Evolutionary conservation across 768 basidiomycete genomes (phyloP), one percentile per base, ranked within the genome.

Genomic region (Daedalea quercina): DNA sequence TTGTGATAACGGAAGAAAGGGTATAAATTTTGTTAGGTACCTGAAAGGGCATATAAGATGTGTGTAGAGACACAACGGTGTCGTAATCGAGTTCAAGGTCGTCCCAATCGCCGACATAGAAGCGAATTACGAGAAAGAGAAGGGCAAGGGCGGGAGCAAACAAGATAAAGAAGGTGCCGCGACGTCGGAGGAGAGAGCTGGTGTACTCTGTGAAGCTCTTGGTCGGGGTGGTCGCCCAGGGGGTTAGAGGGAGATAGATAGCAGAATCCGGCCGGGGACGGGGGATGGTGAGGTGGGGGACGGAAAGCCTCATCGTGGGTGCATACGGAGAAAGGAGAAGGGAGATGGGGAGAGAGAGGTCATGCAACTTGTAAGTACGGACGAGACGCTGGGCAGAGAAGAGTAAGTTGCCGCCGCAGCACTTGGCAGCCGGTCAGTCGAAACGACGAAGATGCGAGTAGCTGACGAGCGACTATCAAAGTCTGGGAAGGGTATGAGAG

Each of bases 181-280:
- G 44, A 13, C 52, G 44, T 12, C 52, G 43, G 19, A 53, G 34
- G 34, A 34, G 23, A 8, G 22, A 12, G 31, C 19, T 40, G 31
- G 52, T 3, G 37, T 20, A 23, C 22, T 41, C 46, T 4, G 33
- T 25, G 19, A 44, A 9, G 22, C 4, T 3, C 19, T 22, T 13
- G 44, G 7, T 19, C 40, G 9, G 22, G 28, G 20, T 25, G 43
- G 3, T 6, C 11, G 19, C 13, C 28, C 31, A 24, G 7, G 50
- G 37, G 6, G 37, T 28, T 19, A 53, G 52, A 3, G 44, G 44
- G 37, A 53, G 44, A 35, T 53, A 53, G 45, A 46, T 33, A 23
- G 44, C 20, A 20, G 47, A 20, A 19, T 25, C 20, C 6, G 44
- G 13, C 4, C 37, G 15, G 37, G 37, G 13, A 40, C 37, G 15